Evolutionary conservation across 1,284 basidiomycete genomes (phyloP).

Genomic region (Pseudozyma hubeiensis): DNA sequence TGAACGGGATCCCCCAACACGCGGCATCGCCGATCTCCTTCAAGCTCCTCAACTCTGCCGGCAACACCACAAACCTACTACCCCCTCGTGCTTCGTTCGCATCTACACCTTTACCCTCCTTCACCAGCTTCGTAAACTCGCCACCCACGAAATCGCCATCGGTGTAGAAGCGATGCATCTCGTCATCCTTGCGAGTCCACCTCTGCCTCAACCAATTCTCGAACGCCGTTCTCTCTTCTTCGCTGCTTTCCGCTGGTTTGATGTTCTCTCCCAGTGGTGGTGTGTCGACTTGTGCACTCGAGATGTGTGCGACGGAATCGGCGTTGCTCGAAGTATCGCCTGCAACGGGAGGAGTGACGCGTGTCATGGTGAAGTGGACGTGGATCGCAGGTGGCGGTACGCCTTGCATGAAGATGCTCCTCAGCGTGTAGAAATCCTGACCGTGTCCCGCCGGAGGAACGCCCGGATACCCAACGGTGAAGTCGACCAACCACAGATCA

Average conservation of each 20-base stretch:
- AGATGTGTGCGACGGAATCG: constrained; percentile 5
- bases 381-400: constrained; percentile 86
- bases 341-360: constrained; percentile 15
- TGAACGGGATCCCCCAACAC: constrained; percentile 43
- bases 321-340: constrained; percentile 26
- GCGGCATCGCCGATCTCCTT: constrained; percentile 50
- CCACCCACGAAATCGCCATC: constrained; percentile 65
- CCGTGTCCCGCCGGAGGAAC: constrained; percentile 74
- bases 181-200: constrained; percentile 86
- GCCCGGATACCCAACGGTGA: constrained; percentile 88
- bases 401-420: constrained; percentile 83
- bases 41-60: constrained; percentile 42
- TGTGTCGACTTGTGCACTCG: constrained; percentile 9
- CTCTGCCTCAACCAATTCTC: constrained; percentile 83
- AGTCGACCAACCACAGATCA: constrained; percentile 78
- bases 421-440: constrained; percentile 85
- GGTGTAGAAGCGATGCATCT: constrained; percentile 76
- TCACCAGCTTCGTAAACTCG: constrained; percentile 19
- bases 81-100: neutral
- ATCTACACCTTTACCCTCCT: constrained; percentile 9
- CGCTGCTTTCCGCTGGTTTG: constrained; percentile 71
- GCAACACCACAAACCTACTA: constrained; percentile 44
- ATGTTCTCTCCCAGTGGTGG: constrained; percentile 37
- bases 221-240: constrained; percentile 78
- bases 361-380: constrained; percentile 72